A percentile compares a stretch with the other conserved stretches of the same genome.
Conservation (phyloP, 495 filamentous ascomycete genomes). For the Trichoderma erinaceum region DNA sequence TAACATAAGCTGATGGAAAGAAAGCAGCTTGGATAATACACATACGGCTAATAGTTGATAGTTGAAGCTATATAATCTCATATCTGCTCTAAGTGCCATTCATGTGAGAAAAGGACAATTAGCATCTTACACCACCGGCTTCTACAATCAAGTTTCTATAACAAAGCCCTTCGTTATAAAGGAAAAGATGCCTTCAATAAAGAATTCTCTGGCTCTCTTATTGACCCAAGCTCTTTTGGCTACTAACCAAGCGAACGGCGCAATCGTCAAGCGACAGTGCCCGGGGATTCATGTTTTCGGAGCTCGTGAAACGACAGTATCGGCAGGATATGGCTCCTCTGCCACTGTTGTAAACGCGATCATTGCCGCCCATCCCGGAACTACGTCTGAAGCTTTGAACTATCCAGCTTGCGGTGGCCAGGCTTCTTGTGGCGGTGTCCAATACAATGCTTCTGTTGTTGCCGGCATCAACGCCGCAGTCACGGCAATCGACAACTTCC, state of each 20-base stretch:
- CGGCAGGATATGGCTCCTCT: conserved; percentile 52
- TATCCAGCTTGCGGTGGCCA: conserved; percentile 58
- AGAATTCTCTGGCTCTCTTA: background rate
- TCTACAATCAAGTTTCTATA: background rate
- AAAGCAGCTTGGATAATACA: background rate
- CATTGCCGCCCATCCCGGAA: conserved; percentile 42
- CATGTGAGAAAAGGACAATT: background rate
- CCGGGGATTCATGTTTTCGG: conserved; percentile 55
- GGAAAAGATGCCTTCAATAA: conserved; percentile 3
- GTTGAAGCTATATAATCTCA: background rate
- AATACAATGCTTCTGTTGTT: conserved; percentile 47
- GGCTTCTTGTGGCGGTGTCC: conserved; percentile 40
- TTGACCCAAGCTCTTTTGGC: background rate
- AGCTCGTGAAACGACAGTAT: conserved; percentile 57
- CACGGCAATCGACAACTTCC: conserved; percentile 48
- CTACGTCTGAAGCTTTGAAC: conserved; percentile 51
- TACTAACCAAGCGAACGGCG: background rate
- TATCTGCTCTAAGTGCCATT: background rate
- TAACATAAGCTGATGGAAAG: background rate
- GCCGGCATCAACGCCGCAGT: conserved; percentile 50
- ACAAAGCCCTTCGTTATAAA: background rate
- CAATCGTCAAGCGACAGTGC: conserved; percentile 25
- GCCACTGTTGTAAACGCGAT: conserved; percentile 49
- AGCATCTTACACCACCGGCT: background rate
- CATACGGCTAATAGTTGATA: background rate